Percentiles rank a stretch among this genome's conserved stretches.
Evolutionary conservation across 345 rosid genomes (phyloP).

Genomic region (Heritiera littoralis): DNA sequence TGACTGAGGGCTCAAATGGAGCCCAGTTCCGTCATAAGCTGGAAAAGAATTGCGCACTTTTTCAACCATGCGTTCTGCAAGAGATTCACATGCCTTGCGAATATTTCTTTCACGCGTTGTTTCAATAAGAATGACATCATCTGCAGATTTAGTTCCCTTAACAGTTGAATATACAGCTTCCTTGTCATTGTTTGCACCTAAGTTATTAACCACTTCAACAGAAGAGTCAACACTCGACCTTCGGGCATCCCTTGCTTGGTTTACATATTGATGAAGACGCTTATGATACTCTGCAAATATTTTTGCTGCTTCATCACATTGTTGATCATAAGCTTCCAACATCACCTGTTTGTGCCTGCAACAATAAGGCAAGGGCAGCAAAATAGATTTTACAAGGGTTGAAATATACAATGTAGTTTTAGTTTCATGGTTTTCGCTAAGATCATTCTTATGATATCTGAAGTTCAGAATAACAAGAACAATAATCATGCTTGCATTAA

Average conservation of each 20-base stretch:
- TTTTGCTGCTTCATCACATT: constrained; percentile 88
- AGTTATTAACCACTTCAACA: constrained; percentile 52
- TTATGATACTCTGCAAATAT: constrained; percentile 89
- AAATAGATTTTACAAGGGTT: background rate
- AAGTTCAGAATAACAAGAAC: background rate
- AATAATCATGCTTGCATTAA: background rate
- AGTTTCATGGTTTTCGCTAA: background rate
- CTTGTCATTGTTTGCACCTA: constrained; percentile 51
- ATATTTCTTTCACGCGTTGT: constrained; percentile 72
- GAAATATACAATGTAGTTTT: background rate
- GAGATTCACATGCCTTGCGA: constrained; percentile 82
- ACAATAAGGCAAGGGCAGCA: background rate
- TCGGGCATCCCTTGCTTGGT: constrained; percentile 85
- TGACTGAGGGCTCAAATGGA: constrained; percentile 68
- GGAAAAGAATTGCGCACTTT: constrained; percentile 74
- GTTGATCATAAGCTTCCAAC: constrained; percentile 91
- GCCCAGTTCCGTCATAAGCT: constrained; percentile 89
- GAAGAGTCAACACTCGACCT: constrained; percentile 58
- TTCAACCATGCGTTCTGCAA: constrained; percentile 68
- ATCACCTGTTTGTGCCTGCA: constrained; percentile 83
- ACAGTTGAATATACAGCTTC: constrained; percentile 92
- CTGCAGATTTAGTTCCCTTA: constrained; percentile 72
- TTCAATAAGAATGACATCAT: constrained; percentile 86
- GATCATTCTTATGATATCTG: background rate
- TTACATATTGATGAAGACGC: constrained; percentile 66